These are phyloP conservation scores for Mycena sanguinolenta DNA, from an alignment of 768 basidiomycete genomes.

Conservation along the genomic window DNA sequence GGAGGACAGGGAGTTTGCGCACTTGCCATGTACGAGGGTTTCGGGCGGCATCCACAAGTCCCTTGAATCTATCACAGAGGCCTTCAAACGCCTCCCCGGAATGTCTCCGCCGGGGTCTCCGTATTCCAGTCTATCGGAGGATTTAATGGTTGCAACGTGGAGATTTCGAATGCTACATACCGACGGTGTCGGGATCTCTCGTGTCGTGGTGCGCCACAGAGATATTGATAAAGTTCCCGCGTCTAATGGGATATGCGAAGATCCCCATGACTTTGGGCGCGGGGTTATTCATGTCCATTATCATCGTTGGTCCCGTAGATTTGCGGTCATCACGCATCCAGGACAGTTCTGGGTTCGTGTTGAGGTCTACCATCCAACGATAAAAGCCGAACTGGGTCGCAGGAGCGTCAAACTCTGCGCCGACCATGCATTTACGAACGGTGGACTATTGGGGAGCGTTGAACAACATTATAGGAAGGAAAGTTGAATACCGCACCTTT, in stretches of 20 bases:
- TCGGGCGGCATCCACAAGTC: not conserved
- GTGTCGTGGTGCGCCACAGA: constrained; percentile 13
- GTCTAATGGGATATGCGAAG: constrained; percentile 16
- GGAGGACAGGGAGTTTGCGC: not conserved
- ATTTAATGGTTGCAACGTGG: not conserved
- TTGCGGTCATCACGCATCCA: constrained; percentile 15
- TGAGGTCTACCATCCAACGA: constrained; percentile 30
- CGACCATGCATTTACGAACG: constrained; percentile 24
- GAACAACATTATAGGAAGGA: not conserved
- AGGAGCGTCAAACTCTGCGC: constrained; percentile 22
- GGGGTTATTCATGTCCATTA: not conserved
- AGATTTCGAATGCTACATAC: not conserved
- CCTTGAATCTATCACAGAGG: constrained; percentile 4
- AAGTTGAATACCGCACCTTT: not conserved
- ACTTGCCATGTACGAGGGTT: constrained; percentile 16
- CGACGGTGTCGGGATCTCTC: constrained; percentile 3
- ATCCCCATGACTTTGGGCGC: not conserved
- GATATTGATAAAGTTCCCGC: constrained; percentile 10
- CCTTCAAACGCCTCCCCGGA: constrained; percentile 1
- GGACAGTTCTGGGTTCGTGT: constrained; percentile 17
- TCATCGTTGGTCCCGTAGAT: not conserved
- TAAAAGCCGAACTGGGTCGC: constrained; percentile 10
- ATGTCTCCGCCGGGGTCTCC: not conserved
- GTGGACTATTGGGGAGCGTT: constrained; percentile 6
- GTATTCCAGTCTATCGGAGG: not conserved